Base-by-base conservation (phyloP, 2,329 filamentous ascomycete genomes). In the Akanthomyces muscarius region DNA sequence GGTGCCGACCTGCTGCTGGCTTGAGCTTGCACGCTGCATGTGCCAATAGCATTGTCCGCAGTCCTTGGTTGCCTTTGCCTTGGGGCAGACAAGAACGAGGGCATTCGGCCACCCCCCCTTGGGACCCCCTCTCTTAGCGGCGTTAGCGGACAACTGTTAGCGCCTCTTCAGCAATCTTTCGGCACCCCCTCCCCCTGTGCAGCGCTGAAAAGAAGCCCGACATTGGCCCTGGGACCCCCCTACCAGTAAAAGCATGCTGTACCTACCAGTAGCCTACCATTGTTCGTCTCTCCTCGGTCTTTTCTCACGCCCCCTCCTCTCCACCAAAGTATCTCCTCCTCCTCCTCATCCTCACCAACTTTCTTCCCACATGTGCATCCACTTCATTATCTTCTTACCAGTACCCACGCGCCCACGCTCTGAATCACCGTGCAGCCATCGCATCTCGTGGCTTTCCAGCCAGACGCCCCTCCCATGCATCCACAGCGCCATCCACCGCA, bases 401-500 rank as follows among this genome's bases (percentile, higher is more conserved):
- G 33, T 36, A 36, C 33, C 33, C 33, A 36, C 33, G 33, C 33
- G 2, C 7, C 58, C 58, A 61, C 45, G 56, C 45, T 25, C 57
- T 45, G 47, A 51, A 52, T 52, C 48, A 50, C 21, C 47, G 41
- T 58, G 57, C 13, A 52, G 47, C 58, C 38, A 61, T 61, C 58
- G 58, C 58, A 61, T 61, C 58, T 61, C 58, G 58, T 61, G 58
- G 58, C 58, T 61, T 61, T 38, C 13, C 21, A 38, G 13, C 44
- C 55, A 45, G 38, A 61, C 58, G 58, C 58, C 58, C 58, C 58
- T 60, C 58, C 58, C 58, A 53, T 45, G 33, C 56, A 60, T 51
- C 45, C 45, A 21, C 44, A 33, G 21, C 18, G 25, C 41, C 41
- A 45, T 56, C 52, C 21, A 25, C n/a, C 38, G 18, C 38, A 28